Conservation (phyloP, 805 yeast species). For the Wickerhamomyces alni region DNA sequence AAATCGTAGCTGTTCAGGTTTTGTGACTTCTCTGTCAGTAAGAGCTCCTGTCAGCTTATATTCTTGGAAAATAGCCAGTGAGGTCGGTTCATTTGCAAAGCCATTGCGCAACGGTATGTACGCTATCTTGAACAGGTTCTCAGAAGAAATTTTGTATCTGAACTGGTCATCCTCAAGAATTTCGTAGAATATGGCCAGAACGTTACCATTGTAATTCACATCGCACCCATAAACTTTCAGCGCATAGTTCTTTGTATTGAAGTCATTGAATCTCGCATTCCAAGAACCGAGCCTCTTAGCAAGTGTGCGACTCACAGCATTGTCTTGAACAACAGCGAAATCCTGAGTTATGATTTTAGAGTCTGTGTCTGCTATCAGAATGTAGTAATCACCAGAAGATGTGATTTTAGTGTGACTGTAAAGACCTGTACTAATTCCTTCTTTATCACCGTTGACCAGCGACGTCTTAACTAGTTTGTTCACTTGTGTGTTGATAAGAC, state of each 20-base stretch:
- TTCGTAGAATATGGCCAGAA: constrained; percentile 17
- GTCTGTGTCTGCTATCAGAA: constrained; percentile 7
- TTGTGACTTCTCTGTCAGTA: background rate
- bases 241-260: constrained; percentile 13
- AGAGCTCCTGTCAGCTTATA: constrained; percentile 9
- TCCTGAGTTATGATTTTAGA: constrained; percentile 5
- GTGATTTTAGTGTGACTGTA: constrained; percentile 9
- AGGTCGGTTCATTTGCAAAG: constrained; percentile 3
- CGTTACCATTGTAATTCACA: constrained; percentile 13
- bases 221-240: constrained; percentile 14
- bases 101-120: constrained; percentile 11
- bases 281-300: constrained; percentile 13
- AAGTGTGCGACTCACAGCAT: constrained; percentile 9
- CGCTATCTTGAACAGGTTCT: constrained; percentile 11
- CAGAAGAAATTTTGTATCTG: constrained; percentile 20
- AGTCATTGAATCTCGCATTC: constrained; percentile 20
- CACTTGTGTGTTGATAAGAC: constrained; percentile 6
- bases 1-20: background rate
- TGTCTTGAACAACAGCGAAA: constrained; percentile 5
- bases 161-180: constrained; percentile 13
- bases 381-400: constrained; percentile 4
- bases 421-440: constrained; percentile 3
- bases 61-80: constrained; percentile 20
- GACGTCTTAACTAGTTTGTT: constrained; percentile 8
- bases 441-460: background rate